Evolutionary conservation across 202 grass and related monocot species (phyloP), one percentile per base, ranked within the genome.

Genomic region (Schoenoplectus tabernaemontani): DNA sequence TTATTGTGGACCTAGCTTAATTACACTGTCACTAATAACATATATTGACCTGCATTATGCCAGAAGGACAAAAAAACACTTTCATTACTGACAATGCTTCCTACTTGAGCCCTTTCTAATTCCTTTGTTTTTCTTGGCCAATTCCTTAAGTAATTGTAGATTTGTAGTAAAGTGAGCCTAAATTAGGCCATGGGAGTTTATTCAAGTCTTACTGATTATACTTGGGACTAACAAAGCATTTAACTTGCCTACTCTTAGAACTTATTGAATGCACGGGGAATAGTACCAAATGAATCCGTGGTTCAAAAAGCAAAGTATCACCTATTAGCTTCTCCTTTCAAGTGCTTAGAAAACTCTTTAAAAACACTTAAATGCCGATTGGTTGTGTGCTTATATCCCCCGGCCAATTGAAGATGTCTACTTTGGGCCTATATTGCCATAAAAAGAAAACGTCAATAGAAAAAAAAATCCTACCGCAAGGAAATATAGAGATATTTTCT

Each of bases 291-390:
- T 82, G 13, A 69, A 63, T 66, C 30, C 56, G 30, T 56, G 3
- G 30, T 9, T 51, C 13, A 42, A 33, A 7, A 9, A n/a, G 4
- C 9, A 53, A 65, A 56, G 57, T 32, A 74, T 65, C 83, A 97
- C 94, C 91, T 93, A 33, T 90, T 97, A 68, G 87, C 91, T 83
- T 97, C 94, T 59, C 94, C 91, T 87, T 97, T 97, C 58, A 97
- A 75, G 69, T 93, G 89, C 82, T 97, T 93, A 15, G 94, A 97
- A 72, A 97, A 97, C 76, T 97, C 94, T 13, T 88, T 93, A 79
- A 97, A 93, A 82, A 97, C 84, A 92, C 91, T 93, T 69, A 93
- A 86, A 67, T 90, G 83, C 50, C 94, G 82, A 84, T 92, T 63
- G 80, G 64, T 90, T 78, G 84, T 82, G 82, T 87, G 70, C 30